Evolutionary conservation across 768 basidiomycete genomes (phyloP), one percentile per base, ranked within the genome.

Genomic region (Wakefieldia striispora): DNA sequence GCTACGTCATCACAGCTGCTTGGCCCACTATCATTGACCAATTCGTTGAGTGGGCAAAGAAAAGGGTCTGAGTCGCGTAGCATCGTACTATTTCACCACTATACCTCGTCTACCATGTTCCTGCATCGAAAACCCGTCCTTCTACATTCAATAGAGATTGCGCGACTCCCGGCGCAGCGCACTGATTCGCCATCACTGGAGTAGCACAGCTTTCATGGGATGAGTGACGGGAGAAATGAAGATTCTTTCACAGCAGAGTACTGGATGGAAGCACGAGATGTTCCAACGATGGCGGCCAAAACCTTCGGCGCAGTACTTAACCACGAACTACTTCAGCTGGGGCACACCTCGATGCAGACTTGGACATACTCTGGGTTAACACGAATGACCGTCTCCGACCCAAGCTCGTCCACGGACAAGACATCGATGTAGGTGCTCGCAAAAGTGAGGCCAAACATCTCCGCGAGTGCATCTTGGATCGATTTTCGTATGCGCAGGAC

Each of bases 11-110:
- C 31, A 35, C 60, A 90, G 91, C 80, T 40, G 86, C 91, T 2
- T 93, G 91, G 91, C 91, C 91, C 5, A 91, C 89, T 33, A 78
- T 84, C 20, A 87, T 93, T 54, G 91, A 94, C 58, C 88, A 89
- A 44, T 92, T 91, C 58, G 88, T 90, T 14, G 81, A 77, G 47
- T 85, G 75, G 60, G 86, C 81, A 35, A 81, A 76, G 62, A 67
- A 68, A 53, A 69, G 45, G 41, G 35, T 11, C 13, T 42, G 16
- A 20, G 12, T n/a, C 24, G 38, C 38, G 37, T 20, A 31, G 27
- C 27, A 29, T 13, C 29, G 29, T 29, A 29, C 29, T 29, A 29
- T 12, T 29, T 29, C 12, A 23, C 23, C 34, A 40, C 13, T n/a
- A 57, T 49, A 54, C 48, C 52, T 43, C 45, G n/a, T 34, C n/a